Evolutionary conservation across 148 eudicot species (phyloP).

Genomic region (Polygonum aviculare): DNA sequence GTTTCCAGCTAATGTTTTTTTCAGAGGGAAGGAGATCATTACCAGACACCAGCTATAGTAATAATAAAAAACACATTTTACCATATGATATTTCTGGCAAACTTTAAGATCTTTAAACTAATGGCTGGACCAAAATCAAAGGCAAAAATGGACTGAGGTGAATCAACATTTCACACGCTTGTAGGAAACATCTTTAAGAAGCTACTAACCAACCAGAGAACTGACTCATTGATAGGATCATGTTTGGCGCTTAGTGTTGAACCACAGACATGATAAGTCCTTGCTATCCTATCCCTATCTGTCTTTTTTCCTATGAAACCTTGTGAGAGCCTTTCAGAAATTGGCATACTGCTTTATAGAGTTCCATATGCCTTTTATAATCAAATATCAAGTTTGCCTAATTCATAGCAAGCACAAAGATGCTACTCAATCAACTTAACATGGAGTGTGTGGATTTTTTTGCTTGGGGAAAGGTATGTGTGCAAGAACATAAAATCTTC

Average conservation of each 20-base stretch:
- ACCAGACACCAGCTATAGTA: not conserved
- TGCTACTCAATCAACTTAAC: not conserved
- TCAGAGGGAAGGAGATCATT: not conserved
- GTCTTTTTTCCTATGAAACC: not conserved
- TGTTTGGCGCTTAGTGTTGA: not conserved
- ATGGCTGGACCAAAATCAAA: not conserved
- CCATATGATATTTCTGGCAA: not conserved
- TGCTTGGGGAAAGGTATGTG: not conserved
- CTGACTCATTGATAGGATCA: not conserved
- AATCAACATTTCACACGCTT: not conserved
- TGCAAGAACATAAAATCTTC: not conserved
- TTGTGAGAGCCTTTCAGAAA: not conserved
- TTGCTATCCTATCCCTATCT: not conserved
- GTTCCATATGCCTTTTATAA: not conserved
- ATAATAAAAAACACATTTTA: not conserved
- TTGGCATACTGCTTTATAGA: not conserved
- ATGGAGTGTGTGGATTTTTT: not conserved
- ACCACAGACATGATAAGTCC: not conserved
- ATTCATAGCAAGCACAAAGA: not conserved
- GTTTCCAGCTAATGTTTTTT: not conserved
- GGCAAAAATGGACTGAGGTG: not conserved
- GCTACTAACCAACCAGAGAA: not conserved
- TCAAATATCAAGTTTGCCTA: not conserved
- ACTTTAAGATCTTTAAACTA: no score
- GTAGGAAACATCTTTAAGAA: not conserved